Evolutionary conservation across 441 rosid species (phyloP), one percentile per base, ranked within the genome.

Genomic region (Viola pubescens): DNA sequence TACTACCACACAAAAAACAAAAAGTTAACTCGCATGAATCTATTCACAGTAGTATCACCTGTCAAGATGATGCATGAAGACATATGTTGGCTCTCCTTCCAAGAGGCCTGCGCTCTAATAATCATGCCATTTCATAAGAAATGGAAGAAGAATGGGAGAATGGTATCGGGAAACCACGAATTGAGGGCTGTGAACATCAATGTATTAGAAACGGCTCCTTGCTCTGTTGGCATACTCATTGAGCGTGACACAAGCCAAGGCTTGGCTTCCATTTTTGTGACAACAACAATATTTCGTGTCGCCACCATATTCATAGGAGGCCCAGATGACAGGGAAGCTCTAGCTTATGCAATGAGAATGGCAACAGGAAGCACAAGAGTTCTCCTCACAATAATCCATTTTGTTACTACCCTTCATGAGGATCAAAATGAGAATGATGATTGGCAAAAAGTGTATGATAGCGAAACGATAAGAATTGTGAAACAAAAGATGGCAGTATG

Each of bases 51-150:
- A 7, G 34, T 79, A 5, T 77, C 84, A 1, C 81, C 70, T 2
- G 55, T 65, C 6, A 66, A 52, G 34, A 43, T 73, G 42, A 79
- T 82, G 81, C 77, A 77, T 3, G 77, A 79, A 38, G 78, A 79
- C 63, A 64, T 82, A 4, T 77, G 81, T 54, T 62, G 68, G 58
- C 63, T 77, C 6, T 78, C 82, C 3, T 65, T 64, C 9, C 77
- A 79, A 54, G 64, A 73, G 59, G 55, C 38, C 3, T 63, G 60
- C n/a, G 63, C 77, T 1, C 46, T 79, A 3, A 65, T 75, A 38
- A 13, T 79, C 42, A 54, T 82, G 54, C 81, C 87, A 26, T 73
- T 75, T 55, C 84, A 79, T 19, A 75, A 67, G 65, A 78, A 62
- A 63, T 71, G 82, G 76, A 69, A 56, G 4, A 42, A 26, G 42